These are phyloP conservation scores for Polytrichum commune DNA, from an alignment of 225 moss, liverwort and hornwort genomes.

Conservation along the genomic window DNA sequence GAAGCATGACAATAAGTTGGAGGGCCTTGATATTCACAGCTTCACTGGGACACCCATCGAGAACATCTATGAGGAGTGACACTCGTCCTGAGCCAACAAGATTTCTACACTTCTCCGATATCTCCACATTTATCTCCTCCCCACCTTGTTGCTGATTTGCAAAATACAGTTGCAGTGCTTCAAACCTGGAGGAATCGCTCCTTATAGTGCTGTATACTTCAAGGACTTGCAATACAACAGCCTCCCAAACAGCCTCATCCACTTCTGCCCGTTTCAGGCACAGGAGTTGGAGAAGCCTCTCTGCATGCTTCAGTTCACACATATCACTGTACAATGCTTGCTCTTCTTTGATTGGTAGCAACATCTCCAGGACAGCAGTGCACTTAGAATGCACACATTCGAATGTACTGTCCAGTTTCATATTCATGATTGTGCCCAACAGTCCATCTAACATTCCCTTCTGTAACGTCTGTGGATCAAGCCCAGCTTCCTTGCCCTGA, in stretches of 20 bases:
- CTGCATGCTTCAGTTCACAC: constrained; percentile 72
- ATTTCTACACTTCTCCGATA: constrained; percentile 49
- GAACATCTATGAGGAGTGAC: constrained; percentile 66
- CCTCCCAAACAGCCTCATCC: constrained; percentile 77
- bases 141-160: constrained; percentile 29
- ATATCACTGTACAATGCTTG: constrained; percentile 70
- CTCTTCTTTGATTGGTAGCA: constrained; percentile 83
- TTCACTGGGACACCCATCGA: constrained; percentile 69
- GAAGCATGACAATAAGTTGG: constrained; percentile 79
- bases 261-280: constrained; percentile 59
- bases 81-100: constrained; percentile 74
- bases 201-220: constrained; percentile 71
- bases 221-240: constrained; percentile 74
- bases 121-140: constrained; percentile 38
- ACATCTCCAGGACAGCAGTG: constrained; percentile 58
- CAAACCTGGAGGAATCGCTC: constrained; percentile 63
- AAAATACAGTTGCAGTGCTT: constrained; percentile 61
- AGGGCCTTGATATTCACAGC: constrained; percentile 75
- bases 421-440: constrained; percentile 58
- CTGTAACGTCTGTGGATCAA: constrained; percentile 29
- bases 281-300: constrained; percentile 71
- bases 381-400: constrained; percentile 73
- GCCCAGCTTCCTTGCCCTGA: constrained; percentile 34
- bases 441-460: constrained; percentile 51
- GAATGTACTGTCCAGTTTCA: constrained; percentile 83